Percentiles rank a stretch among this genome's conserved stretches.
These are phyloP conservation scores for Tricholoma sp. DNA, from an alignment of 768 basidiomycete species.

Conservation along the genomic window DNA sequence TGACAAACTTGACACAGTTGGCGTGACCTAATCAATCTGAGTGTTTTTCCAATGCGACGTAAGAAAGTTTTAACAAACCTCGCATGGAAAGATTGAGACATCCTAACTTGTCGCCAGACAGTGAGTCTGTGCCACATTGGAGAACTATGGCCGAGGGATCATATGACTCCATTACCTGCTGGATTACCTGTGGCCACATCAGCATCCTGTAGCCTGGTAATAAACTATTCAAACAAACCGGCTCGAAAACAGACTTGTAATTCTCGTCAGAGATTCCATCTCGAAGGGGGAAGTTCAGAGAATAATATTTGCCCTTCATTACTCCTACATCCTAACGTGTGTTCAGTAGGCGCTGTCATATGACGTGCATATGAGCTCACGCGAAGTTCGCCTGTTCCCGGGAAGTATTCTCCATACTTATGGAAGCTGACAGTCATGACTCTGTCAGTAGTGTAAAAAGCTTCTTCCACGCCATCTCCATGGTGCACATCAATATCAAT, in stretches of 20 bases:
- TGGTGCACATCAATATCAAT: constrained; percentile 99
- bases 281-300: constrained; percentile 90
- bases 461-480: constrained; percentile 98
- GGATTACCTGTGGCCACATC: constrained; percentile 65
- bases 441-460: constrained; percentile 97
- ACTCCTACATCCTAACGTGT: constrained; percentile 78
- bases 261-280: constrained; percentile 95
- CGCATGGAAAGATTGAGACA: constrained; percentile 96
- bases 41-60: not conserved
- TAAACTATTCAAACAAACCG: constrained; percentile 48
- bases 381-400: constrained; percentile 95
- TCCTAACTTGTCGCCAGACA: constrained; percentile 94
- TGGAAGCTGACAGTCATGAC: constrained; percentile 99
- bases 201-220: not conserved
- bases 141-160: constrained; percentile 93
- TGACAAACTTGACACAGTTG: constrained; percentile 95
- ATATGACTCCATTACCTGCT: constrained; percentile 90
- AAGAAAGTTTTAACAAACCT: constrained; percentile 37
- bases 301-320: constrained; percentile 89
- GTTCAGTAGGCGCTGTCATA: constrained; percentile 2
- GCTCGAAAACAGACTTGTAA: constrained; percentile 93
- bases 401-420: constrained; percentile 99
- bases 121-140: constrained; percentile 96
- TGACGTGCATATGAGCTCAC: constrained; percentile 36
- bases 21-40: constrained; percentile 66